Conservation (phyloP, 805 yeast species). For the Lipomyces spencermartinsiae region DNA sequence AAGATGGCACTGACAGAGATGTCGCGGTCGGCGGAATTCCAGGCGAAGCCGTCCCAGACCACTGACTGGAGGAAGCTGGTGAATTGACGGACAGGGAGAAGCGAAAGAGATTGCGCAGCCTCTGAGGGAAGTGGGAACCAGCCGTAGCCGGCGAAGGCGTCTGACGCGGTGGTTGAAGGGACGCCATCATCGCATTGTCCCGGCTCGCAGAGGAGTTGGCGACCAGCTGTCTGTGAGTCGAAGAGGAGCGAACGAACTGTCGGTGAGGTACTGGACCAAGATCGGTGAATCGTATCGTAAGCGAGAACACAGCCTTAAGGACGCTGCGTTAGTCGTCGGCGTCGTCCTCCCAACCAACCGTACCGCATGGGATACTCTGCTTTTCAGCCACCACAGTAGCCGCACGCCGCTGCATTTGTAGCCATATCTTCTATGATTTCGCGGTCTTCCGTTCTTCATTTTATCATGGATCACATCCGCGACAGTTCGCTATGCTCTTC, state of each 20-base stretch:
- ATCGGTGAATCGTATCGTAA: neutral
- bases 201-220: neutral
- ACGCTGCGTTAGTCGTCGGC: neutral
- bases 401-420: neutral
- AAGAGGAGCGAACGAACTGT: neutral
- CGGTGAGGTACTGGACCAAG: neutral
- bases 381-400: neutral
- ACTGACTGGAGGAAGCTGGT: neutral
- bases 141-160: conserved; percentile 20
- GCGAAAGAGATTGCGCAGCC: conserved; percentile 44
- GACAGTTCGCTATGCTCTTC: too few relatives aligned
- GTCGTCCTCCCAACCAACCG: neutral
- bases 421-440: neutral
- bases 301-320: neutral
- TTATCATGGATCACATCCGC: neutral
- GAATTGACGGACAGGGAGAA: conserved; percentile 35
- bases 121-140: conserved; percentile 43
- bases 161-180: conserved; percentile 20
- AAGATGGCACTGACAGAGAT: conserved; percentile 12
- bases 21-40: conserved; percentile 6
- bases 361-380: neutral
- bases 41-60: neutral
- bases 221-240: neutral
- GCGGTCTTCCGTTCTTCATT: too few relatives aligned
- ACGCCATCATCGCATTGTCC: conserved; percentile 16